Conservation (phyloP, 257 asterid genomes). For the Plantago elongata region DNA sequence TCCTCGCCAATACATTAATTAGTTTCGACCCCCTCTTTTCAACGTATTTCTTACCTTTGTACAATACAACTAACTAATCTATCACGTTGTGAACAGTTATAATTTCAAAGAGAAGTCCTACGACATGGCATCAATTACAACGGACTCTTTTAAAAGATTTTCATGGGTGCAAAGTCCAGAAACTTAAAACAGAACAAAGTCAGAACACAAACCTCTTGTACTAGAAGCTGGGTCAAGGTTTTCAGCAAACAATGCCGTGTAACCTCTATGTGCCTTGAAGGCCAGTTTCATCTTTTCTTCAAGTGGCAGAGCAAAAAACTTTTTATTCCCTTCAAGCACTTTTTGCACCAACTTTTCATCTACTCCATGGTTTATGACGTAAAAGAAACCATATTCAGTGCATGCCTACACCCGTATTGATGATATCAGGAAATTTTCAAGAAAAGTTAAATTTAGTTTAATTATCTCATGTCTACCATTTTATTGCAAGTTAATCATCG, state of each 20-base stretch:
- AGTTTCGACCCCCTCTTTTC: too few species aligned
- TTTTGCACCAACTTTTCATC: constrained; percentile 31
- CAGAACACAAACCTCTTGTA: constrained; percentile 31
- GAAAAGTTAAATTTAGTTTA: background rate
- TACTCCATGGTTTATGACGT: constrained; percentile 56
- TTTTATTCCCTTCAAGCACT: constrained; percentile 36
- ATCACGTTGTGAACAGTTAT: too few species aligned
- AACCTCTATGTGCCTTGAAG: constrained; percentile 40
- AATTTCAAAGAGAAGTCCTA: background rate
- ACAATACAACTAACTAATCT: too few species aligned
- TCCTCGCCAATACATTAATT: too few species aligned
- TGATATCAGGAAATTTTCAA: background rate
- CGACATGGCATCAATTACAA: background rate
- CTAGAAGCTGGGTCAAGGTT: constrained; percentile 41
- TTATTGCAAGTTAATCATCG: background rate
- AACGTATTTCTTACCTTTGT: too few species aligned
- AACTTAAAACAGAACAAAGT: background rate
- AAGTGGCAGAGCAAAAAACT: constrained; percentile 36
- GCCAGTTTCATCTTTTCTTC: constrained; percentile 42
- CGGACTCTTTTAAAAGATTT: background rate
- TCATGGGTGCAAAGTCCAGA: background rate
- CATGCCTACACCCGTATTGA: constrained; percentile 38
- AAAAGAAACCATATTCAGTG: constrained; percentile 49
- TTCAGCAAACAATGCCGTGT: constrained; percentile 48
- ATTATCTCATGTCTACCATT: background rate